Conservation (phyloP, 495 filamentous ascomycete genomes). For the Penicillium cataractarum region DNA sequence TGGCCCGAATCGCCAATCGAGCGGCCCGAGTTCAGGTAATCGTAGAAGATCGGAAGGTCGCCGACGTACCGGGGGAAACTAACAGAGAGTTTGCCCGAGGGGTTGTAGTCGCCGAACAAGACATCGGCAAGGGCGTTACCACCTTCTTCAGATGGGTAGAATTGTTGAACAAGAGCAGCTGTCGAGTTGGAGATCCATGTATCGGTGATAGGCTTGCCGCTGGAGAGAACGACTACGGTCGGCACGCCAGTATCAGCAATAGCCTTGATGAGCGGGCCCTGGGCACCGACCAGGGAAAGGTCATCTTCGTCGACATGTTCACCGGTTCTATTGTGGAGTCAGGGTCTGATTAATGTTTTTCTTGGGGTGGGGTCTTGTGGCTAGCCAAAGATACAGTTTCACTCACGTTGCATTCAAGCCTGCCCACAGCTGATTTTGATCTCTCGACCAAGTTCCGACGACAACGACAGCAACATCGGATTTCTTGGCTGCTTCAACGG, state of each 20-base stretch:
- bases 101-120: constrained; percentile 67
- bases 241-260: constrained; percentile 67
- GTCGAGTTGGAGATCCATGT: constrained; percentile 65
- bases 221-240: constrained; percentile 69
- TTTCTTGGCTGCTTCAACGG: constrained; percentile 61
- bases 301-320: constrained; percentile 68
- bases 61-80: constrained; percentile 69
- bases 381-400: not conserved
- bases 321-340: constrained; percentile 53
- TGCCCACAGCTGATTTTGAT: constrained; percentile 67
- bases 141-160: constrained; percentile 68
- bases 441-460: constrained; percentile 75
- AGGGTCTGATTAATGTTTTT: not conserved
- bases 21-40: constrained; percentile 70
- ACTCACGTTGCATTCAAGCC: constrained; percentile 65
- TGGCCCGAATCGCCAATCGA: constrained; percentile 51
- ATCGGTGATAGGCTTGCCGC: constrained; percentile 71
- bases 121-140: constrained; percentile 68
- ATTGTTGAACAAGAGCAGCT: constrained; percentile 67
- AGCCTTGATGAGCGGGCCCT: constrained; percentile 63
- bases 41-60: constrained; percentile 69
- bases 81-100: constrained; percentile 67
- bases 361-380: not conserved
- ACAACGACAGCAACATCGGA: constrained; percentile 73
- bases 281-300: constrained; percentile 70